Base-by-base conservation (phyloP, 345 rosid genomes). In the Eucalyptus tenuipes region DNA sequence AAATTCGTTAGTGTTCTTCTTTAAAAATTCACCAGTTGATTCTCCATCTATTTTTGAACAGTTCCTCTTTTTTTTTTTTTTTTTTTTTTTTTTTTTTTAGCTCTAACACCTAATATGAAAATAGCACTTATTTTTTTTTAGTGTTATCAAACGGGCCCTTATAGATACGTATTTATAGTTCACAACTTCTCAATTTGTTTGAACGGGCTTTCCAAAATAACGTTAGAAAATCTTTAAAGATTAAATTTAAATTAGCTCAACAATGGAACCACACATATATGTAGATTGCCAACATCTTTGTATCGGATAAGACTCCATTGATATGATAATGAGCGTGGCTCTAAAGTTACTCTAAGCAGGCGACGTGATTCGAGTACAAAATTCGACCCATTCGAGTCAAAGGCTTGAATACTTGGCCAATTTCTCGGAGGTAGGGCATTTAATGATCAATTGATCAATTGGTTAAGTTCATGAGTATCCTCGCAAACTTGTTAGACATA, bases 401-500 rank as follows among this genome's bases (percentile, higher is more conserved):
- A 55, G 13, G 61, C 29, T 55, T 3, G 13, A 24, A 6, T 22
- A 10, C 29, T 24, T 55, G 29, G 61, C 61, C 29, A 55, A 24
- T 55, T 55, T 55, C 29, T 55, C 3, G 2, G 6, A 55, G 61
- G 29, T 55, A 55, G 13, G 27, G 13, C 6, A 13, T 24, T 53
- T 1, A 24, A 55, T 55, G 13, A 55, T 55, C 29, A 55, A 55
- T 22, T 55, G 29, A 24, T 55, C 61, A 55, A 55, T 22, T 61
- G 68, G 33, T 29, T 29, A 61, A 61, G 16, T 3, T 29, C 18
- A 12, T 1, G 5, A 61, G 33, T 61, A 13, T 61, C 33, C 71
- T 0, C 2, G 5, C 5, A 1, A 14, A 13, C 71, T 13, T 9
- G 2, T n/a, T 29, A 7, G 17, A 13, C 5, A 64, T n/a, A 64